phyloP scores from a whole-genome alignment of 805 yeast species.

The Sungouiella thailandica region DNA sequence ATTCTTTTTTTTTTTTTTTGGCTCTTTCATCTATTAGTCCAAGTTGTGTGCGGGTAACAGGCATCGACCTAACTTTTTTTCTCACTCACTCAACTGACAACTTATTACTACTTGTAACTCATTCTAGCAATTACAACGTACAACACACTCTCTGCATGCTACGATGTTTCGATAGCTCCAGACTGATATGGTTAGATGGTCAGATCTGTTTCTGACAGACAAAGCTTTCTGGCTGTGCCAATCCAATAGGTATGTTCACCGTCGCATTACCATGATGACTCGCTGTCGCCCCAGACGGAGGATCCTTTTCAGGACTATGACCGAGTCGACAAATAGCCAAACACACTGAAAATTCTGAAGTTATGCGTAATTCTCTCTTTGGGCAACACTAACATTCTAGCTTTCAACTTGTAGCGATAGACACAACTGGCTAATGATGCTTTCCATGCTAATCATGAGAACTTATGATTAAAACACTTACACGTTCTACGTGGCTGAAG shows the following conservation, averaged over 20 bases:
- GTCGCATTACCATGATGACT: constrained; percentile 45
- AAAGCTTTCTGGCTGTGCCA: not conserved
- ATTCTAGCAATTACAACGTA: too few relatives aligned
- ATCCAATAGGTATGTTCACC: not conserved
- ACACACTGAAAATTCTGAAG: constrained; percentile 66
- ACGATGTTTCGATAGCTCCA: too few relatives aligned
- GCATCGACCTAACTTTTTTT: too few relatives aligned
- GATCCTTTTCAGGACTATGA: constrained; percentile 55
- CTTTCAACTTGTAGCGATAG: constrained; percentile 1
- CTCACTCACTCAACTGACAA: too few relatives aligned
- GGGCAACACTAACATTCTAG: constrained; percentile 5
- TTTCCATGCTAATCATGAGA: constrained; percentile 62
- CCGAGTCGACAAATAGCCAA: constrained; percentile 65
- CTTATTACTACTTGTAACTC: too few relatives aligned
- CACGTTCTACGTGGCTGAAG: constrained; percentile 36
- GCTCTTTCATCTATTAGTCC: too few relatives aligned
- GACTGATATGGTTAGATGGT: not conserved
- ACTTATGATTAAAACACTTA: constrained; percentile 38
- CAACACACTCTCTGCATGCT: too few relatives aligned
- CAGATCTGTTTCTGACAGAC: not conserved
- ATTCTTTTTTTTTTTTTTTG: too few relatives aligned
- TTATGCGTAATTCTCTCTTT: not conserved
- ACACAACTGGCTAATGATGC: constrained; percentile 41
- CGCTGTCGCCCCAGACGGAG: constrained; percentile 77
- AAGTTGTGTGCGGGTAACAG: too few relatives aligned